These are phyloP conservation scores for Hypoxylon rickii DNA, from an alignment of 495 filamentous ascomycete species.

Conservation along the genomic window DNA sequence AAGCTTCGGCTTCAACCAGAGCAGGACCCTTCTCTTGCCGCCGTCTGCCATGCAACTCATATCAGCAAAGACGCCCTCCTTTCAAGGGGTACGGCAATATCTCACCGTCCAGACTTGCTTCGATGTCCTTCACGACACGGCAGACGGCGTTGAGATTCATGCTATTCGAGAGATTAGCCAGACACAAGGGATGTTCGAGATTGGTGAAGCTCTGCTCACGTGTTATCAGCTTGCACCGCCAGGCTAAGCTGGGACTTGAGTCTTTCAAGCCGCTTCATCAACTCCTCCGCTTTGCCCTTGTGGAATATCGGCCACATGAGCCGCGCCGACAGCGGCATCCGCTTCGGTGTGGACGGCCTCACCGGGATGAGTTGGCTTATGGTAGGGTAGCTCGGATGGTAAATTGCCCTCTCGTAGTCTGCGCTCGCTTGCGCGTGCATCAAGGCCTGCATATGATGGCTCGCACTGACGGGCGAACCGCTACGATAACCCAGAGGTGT, in stretches of 20 bases:
- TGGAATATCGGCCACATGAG: constrained; percentile 17
- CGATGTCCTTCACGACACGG: constrained; percentile 10
- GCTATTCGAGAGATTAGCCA: constrained; percentile 14
- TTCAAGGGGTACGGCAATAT: neutral
- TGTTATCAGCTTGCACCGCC: constrained; percentile 6
- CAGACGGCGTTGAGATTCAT: constrained; percentile 14
- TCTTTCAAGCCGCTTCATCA: constrained; percentile 13
- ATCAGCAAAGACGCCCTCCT: neutral
- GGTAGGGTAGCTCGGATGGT: neutral
- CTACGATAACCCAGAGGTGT: neutral
- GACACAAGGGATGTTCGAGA: neutral
- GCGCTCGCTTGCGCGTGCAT: neutral
- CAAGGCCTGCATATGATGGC: neutral
- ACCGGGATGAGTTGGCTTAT: neutral
- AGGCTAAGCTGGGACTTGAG: constrained; percentile 13
- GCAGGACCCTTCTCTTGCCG: constrained; percentile 14
- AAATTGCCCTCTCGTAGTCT: neutral
- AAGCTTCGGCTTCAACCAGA: constrained; percentile 21
- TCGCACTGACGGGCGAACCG: no score
- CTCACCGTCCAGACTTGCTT: constrained; percentile 22
- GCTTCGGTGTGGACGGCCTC: neutral
- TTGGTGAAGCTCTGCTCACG: constrained; percentile 9
- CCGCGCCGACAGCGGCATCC: neutral
- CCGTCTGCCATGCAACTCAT: neutral
- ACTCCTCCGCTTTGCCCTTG: constrained; percentile 17